Percentiles rank a stretch among this genome's conserved stretches.
Evolutionary conservation across 306 rosid genomes (phyloP).

Genomic region (Prinsepia uniflora): DNA sequence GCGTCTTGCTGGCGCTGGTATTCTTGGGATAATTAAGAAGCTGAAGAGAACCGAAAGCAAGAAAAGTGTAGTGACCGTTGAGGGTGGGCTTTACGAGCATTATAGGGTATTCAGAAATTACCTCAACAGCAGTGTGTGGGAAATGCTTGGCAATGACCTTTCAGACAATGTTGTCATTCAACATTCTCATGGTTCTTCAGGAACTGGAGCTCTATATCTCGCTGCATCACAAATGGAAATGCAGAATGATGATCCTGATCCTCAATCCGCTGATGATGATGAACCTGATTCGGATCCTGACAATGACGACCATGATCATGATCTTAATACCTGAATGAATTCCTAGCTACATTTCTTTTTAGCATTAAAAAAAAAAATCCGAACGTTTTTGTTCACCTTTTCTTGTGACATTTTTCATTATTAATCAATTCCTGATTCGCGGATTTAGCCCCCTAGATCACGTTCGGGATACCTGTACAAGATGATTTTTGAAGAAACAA

Average conservation of each 20-base stretch:
- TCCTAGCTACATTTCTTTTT: not conserved
- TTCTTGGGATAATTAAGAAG: constrained; percentile 59
- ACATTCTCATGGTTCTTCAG: constrained; percentile 70
- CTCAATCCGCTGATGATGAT: not conserved
- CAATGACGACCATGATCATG: not conserved
- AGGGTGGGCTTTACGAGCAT: constrained; percentile 70
- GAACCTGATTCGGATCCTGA: not conserved
- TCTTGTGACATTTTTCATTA: not conserved
- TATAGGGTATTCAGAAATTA: constrained; percentile 63
- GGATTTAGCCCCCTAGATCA: not conserved
- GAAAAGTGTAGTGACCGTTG: constrained; percentile 55
- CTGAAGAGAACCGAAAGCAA: constrained; percentile 48
- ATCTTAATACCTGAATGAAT: constrained; percentile 7
- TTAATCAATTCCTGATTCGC: not conserved
- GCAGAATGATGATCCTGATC: constrained; percentile 11
- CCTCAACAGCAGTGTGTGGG: constrained; percentile 67
- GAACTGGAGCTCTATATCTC: constrained; percentile 57
- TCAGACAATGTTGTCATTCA: constrained; percentile 56
- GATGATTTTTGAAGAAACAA: not conserved
- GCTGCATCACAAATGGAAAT: constrained; percentile 49
- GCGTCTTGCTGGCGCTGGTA: constrained; percentile 62
- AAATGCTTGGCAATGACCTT: constrained; percentile 65
- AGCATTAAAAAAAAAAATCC: not conserved
- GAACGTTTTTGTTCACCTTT: not conserved
- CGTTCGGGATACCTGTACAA: not conserved